Base-by-base conservation (phyloP, 768 basidiomycete genomes). In the Boletus sensibilis region DNA sequence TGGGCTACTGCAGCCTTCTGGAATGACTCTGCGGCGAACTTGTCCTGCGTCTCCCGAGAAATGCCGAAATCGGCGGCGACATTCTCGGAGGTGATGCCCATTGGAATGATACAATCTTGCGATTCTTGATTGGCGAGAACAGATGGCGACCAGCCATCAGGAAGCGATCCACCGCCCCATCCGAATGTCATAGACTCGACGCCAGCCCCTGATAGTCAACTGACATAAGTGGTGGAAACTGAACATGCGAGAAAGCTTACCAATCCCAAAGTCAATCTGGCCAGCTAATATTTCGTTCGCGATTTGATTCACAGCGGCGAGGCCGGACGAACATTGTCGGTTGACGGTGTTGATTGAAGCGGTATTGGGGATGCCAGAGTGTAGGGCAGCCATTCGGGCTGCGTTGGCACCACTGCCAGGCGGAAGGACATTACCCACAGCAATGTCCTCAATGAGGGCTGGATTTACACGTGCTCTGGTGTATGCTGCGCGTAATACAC, bases 31-130 rank as follows among this genome's bases (percentile, higher is more conserved):
- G 92, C 92, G 7, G 94, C 86, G 64, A 95, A 94, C 53, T 78
- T 81, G 76, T 96, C 94, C 74, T 95, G 92, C n/a, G 71, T 74
- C 46, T 79, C 77, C 51, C 94, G 88, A 29, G 87, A 77, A 69
- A 96, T 83, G 56, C 78, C 76, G 72, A 81, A 95, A 53, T 92
- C 85, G 47, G 78, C 70, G 13, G 94, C 91, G 61, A 94, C 92
- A 69, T 94, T 94, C 77, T 95, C 93, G n/a, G 90, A 92, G 20
- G 94, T 94, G 76, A 94, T 86, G 35, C 94, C 94, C 91, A 93
- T 93, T 42, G 92, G 92, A 55, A 91, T 76, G 27, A 89, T 78
- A 68, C 92, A 94, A 75, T 94, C 92, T 55, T 82, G 82, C 3
- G 92, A 83, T 61, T 89, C 86, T 62, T 83, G 75, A 72, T 80